These are phyloP conservation scores for Gamarada debralockiae DNA, from an alignment of 495 filamentous ascomycete genomes.

Conservation along the genomic window DNA sequence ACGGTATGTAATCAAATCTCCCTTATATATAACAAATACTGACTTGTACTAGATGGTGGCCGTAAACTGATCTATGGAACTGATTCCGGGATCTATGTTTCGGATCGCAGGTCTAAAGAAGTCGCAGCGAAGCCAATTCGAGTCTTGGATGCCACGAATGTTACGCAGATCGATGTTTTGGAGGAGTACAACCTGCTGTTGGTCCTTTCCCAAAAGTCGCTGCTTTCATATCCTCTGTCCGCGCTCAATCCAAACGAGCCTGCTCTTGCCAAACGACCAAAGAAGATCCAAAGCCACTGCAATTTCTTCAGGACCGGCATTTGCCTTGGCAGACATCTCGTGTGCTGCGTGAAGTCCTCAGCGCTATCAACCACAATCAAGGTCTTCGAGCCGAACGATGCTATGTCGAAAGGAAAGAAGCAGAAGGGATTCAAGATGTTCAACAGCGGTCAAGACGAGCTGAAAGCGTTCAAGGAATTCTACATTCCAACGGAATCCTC, in stretches of 20 bases:
- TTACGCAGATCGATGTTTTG: conserved; percentile 93
- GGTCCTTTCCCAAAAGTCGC: conserved; percentile 87
- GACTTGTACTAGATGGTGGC: conserved; percentile 67
- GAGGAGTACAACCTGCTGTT: conserved; percentile 91
- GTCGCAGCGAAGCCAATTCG: conserved; percentile 65
- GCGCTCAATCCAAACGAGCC: conserved; percentile 80
- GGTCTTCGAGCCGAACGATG: conserved; percentile 94
- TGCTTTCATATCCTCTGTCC: conserved; percentile 81
- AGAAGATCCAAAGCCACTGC: conserved; percentile 94
- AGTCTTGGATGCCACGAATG: conserved; percentile 79
- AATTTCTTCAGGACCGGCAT: conserved; percentile 98
- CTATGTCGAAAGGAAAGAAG: conserved; percentile 80
- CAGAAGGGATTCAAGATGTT: conserved; percentile 96
- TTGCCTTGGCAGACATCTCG: conserved; percentile 88
- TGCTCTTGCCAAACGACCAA: conserved; percentile 75
- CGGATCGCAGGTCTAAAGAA: conserved; percentile 85
- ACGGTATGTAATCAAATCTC: conserved; percentile 43
- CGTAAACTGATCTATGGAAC: conserved; percentile 92
- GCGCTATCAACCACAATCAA: conserved; percentile 93
- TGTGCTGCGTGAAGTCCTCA: conserved; percentile 90
- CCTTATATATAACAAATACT: background rate
- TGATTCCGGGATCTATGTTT: conserved; percentile 87
- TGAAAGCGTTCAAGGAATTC: conserved; percentile 98
- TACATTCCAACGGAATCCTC: conserved; percentile 96
- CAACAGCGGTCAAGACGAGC: conserved; percentile 84